Conservation (phyloP, 2,329 filamentous ascomycete species). For the Aureobasidium subglaciale region DNA sequence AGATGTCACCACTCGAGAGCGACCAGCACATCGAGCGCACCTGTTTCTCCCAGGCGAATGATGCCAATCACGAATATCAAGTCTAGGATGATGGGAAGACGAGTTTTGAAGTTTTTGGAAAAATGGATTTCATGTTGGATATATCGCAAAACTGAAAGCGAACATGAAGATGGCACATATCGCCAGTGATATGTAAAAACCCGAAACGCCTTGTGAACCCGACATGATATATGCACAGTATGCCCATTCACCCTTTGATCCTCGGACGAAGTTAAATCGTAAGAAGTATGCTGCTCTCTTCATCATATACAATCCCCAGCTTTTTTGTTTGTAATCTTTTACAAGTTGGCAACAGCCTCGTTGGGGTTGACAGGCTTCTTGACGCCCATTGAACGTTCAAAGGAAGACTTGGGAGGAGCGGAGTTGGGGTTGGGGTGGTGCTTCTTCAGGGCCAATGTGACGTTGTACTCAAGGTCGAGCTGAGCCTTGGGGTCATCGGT, state of each 20-base stretch:
- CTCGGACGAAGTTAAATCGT: background rate
- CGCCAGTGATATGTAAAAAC: background rate
- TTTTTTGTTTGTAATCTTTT: background rate
- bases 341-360: conserved; percentile 5
- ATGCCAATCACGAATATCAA: too few relatives aligned
- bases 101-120: background rate
- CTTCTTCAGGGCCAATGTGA: conserved; percentile 30
- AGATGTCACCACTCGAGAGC: too few relatives aligned
- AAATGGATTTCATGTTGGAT: conserved; percentile 5
- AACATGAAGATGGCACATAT: conserved; percentile 5
- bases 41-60: too few relatives aligned
- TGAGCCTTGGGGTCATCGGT: conserved; percentile 46
- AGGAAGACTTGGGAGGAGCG: conserved; percentile 4
- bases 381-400: conserved; percentile 4
- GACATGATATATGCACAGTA: conserved; percentile 5
- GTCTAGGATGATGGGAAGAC: too few relatives aligned
- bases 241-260: background rate
- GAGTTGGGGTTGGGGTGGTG: conserved; percentile 16
- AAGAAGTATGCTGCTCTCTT: background rate
- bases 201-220: background rate
- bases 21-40: too few relatives aligned
- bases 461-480: conserved; percentile 47
- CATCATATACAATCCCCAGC: background rate
- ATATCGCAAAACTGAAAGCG: background rate
- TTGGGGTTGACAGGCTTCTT: conserved; percentile 13